These are phyloP conservation scores for Phoenix dactylifera DNA, from an alignment of 176 grass and related monocot species.

Conservation along the genomic window DNA sequence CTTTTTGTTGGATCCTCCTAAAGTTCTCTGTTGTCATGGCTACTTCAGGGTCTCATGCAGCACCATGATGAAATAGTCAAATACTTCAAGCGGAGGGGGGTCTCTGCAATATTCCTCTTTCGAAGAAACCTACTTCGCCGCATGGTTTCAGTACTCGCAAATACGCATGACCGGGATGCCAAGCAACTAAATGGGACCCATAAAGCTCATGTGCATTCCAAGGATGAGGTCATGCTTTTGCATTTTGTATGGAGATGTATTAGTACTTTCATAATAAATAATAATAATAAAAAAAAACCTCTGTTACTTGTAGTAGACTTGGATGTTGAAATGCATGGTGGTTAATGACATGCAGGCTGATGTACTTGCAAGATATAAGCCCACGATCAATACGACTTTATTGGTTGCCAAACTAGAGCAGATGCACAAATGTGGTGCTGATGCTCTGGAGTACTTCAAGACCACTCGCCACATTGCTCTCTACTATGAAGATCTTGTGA, in stretches of 20 bases:
- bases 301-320: background rate
- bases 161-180: slow-evolving; percentile 50
- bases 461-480: slow-evolving; percentile 56
- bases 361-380: slow-evolving; percentile 76
- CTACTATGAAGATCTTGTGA: slow-evolving; percentile 87
- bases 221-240: slow-evolving; percentile 35
- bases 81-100: slow-evolving; percentile 80
- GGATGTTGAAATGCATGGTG: background rate
- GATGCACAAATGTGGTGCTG: slow-evolving; percentile 39
- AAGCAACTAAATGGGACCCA: slow-evolving; percentile 94
- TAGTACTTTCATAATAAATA: background rate
- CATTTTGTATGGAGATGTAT: no score
- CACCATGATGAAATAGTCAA: slow-evolving; percentile 58
- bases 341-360: slow-evolving; percentile 44
- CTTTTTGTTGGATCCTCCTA: no score
- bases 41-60: slow-evolving; percentile 65
- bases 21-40: background rate
- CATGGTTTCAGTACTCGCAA: slow-evolving; percentile 77
- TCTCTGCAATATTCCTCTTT: slow-evolving; percentile 76
- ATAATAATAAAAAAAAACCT: background rate
- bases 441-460: slow-evolving; percentile 63
- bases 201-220: slow-evolving; percentile 64
- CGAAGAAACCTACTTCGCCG: slow-evolving; percentile 82
- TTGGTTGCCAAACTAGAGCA: slow-evolving; percentile 48
- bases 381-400: slow-evolving; percentile 42